phyloP scores from a whole-genome alignment of 768 basidiomycete genomes.

The Fomitopsis pulvina region DNA sequence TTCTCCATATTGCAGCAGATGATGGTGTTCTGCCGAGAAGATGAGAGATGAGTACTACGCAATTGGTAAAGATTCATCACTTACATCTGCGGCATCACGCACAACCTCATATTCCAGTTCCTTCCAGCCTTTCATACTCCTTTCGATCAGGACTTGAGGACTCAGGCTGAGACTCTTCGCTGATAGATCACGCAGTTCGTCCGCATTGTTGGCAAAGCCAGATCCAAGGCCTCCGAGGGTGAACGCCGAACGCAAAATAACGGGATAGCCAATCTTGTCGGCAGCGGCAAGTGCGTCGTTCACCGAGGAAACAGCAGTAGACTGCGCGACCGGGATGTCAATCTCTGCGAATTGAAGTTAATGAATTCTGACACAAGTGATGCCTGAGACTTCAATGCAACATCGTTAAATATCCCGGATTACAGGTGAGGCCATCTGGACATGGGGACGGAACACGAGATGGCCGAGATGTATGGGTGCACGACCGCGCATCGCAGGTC shows the following conservation, averaged over 20 bases:
- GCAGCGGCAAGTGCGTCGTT: conserved; percentile 91
- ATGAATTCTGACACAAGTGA: too few species aligned
- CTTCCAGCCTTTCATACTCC: conserved; percentile 99
- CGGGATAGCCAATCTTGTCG: conserved; percentile 89
- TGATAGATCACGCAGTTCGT: conserved; percentile 90
- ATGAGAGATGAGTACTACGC: background rate
- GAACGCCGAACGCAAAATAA: conserved; percentile 94
- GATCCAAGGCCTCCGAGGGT: conserved; percentile 98
- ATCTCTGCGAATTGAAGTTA: conserved; percentile 71
- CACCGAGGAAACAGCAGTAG: conserved; percentile 94
- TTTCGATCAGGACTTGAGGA: conserved; percentile 95
- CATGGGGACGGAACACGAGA: too few species aligned
- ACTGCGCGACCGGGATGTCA: conserved; percentile 91
- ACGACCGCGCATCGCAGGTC: too few species aligned
- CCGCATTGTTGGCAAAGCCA: conserved; percentile 91
- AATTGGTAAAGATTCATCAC: conserved; percentile 28
- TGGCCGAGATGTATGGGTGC: too few species aligned
- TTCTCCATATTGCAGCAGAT: conserved; percentile 99
- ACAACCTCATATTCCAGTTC: conserved; percentile 99
- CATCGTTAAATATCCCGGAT: too few species aligned
- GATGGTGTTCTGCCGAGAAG: conserved; percentile 75
- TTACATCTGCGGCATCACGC: conserved; percentile 91
- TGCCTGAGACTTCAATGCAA: too few species aligned
- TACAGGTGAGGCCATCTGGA: too few species aligned
- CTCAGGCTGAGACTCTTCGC: conserved; percentile 87